A percentile compares a stretch with the other conserved stretches of the same genome.
Conservation (phyloP, 2,329 filamentous ascomycete species). For the Talaromyces amestolkiae region DNA sequence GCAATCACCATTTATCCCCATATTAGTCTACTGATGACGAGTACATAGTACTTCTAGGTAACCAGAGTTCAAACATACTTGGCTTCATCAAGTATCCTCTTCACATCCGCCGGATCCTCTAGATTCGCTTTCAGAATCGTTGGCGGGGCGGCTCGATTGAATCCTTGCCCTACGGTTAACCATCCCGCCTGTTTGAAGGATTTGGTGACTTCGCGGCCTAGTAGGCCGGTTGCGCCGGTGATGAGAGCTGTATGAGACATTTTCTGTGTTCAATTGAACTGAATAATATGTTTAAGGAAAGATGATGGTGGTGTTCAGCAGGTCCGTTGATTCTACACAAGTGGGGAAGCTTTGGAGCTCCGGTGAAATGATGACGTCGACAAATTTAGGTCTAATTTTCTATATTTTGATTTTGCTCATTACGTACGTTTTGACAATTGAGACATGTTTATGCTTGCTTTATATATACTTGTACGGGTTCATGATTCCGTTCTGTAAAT, state of each 20-base stretch:
- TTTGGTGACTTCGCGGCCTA: slow-evolving; percentile 74
- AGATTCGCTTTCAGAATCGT: slow-evolving; percentile 61
- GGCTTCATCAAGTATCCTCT: slow-evolving; percentile 49
- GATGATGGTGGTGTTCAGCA: neutral
- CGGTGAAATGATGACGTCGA: slow-evolving; percentile 16
- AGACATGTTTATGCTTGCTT: neutral
- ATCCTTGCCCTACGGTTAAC: slow-evolving; percentile 69
- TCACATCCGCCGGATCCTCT: slow-evolving; percentile 46
- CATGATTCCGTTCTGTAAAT: slow-evolving; percentile 85
- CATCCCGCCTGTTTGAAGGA: slow-evolving; percentile 68
- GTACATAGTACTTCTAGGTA: neutral
- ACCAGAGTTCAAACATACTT: slow-evolving; percentile 39
- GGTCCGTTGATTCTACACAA: slow-evolving; percentile 1
- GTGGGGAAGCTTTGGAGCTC: slow-evolving; percentile 11
- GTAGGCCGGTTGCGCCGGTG: slow-evolving; percentile 79
- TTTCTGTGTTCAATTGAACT: neutral
- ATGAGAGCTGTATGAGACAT: slow-evolving; percentile 63
- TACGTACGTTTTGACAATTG: neutral
- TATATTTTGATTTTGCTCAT: neutral
- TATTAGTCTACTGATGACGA: neutral
- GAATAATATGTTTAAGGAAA: neutral
- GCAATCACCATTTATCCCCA: neutral
- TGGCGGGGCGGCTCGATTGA: slow-evolving; percentile 69
- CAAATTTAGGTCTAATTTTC: slow-evolving; percentile 1
- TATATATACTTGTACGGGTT: slow-evolving; percentile 96